Evolutionary conservation across 2,329 filamentous ascomycete genomes (phyloP).

Genomic region (Neopestalotiopsis rosae): DNA sequence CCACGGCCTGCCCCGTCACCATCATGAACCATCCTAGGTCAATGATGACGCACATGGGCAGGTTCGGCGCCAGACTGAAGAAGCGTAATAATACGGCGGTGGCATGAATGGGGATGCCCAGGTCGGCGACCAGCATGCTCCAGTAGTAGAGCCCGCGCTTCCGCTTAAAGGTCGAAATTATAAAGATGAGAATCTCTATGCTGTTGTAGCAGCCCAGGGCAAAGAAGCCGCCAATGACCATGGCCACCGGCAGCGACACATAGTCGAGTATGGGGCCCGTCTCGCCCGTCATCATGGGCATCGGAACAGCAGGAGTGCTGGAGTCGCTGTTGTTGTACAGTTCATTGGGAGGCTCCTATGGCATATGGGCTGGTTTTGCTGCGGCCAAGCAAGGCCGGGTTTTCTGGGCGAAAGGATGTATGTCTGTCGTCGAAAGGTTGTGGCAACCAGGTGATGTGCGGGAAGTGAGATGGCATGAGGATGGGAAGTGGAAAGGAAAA

Average conservation of each 20-base stretch:
- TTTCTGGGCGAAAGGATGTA: not conserved
- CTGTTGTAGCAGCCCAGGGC: conserved; percentile 32
- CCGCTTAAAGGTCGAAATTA: conserved; percentile 42
- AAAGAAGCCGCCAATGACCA: conserved; percentile 17
- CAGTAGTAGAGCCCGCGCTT: conserved; percentile 48
- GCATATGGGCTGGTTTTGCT: not conserved
- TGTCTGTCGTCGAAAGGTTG: not conserved
- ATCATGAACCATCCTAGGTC: conserved; percentile 61
- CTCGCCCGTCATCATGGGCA: conserved; percentile 14
- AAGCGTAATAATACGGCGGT: conserved; percentile 23
- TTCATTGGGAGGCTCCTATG: not conserved
- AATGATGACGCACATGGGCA: conserved; percentile 28
- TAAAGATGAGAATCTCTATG: conserved; percentile 43
- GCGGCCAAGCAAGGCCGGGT: not conserved
- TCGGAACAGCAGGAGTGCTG: not conserved
- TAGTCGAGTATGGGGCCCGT: conserved; percentile 9
- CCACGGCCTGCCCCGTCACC: conserved; percentile 62
- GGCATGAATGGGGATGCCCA: conserved; percentile 25
- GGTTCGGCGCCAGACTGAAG: conserved; percentile 23
- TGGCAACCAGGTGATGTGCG: not conserved
- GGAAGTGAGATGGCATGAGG: not conserved
- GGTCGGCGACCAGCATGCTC: conserved; percentile 40
- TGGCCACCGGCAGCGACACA: conserved; percentile 14
- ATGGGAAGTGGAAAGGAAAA: not conserved
- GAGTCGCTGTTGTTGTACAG: not conserved